Evolutionary conservation across 257 asterid genomes (phyloP).

Genomic region (Mentha longifolia): DNA sequence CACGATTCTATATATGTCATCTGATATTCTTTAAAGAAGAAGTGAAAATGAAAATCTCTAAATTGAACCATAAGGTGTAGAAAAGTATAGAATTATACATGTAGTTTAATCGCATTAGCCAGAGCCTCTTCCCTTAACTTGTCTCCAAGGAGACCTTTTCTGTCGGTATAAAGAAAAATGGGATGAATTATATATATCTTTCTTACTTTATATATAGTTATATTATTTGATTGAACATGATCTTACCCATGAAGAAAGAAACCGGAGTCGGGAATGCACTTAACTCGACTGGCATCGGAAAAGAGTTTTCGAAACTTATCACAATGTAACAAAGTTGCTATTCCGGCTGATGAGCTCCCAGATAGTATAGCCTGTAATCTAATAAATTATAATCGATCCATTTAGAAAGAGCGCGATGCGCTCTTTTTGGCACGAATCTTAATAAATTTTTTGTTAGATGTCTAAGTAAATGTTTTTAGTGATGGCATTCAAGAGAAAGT

Average conservation of each 20-base stretch:
- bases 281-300: conserved; percentile 30
- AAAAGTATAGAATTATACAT: background rate
- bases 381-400: too few species aligned
- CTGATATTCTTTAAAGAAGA: too few species aligned
- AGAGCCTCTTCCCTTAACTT: background rate
- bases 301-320: conserved; percentile 36
- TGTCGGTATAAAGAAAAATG: background rate
- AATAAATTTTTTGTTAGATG: too few species aligned
- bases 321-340: conserved; percentile 40
- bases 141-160: conserved; percentile 22
- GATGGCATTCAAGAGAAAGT: too few species aligned
- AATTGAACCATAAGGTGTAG: background rate
- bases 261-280: conserved; percentile 31
- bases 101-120: background rate
- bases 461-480: too few species aligned
- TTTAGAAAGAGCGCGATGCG: too few species aligned
- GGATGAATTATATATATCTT: background rate
- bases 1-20: too few species aligned
- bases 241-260: conserved; percentile 24
- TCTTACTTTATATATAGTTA: background rate
- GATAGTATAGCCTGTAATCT: conserved; percentile 33
- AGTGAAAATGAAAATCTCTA: too few species aligned
- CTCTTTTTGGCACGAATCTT: too few species aligned
- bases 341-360: conserved; percentile 45
- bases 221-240: background rate